These are phyloP conservation scores for Trapa incisa DNA, from an alignment of 345 rosid genomes.

Conservation along the genomic window DNA sequence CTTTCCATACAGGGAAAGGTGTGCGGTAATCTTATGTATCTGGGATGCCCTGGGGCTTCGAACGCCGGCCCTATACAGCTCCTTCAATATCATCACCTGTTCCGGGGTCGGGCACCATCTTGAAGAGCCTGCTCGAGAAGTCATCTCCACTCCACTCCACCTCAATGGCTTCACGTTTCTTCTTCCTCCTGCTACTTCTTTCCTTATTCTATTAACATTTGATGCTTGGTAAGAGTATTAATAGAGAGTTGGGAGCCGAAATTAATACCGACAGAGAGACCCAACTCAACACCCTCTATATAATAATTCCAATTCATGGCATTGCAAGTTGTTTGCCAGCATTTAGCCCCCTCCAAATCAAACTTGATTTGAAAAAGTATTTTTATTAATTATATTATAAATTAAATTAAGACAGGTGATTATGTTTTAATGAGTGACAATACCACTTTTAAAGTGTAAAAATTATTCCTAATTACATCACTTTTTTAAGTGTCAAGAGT, in stretches of 20 bases:
- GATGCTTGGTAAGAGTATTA: not conserved
- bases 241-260: not conserved
- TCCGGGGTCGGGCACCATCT: slow-evolving; percentile 99
- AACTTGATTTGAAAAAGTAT: too few relatives aligned
- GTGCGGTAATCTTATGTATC: slow-evolving; percentile 76
- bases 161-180: not conserved
- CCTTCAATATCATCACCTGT: slow-evolving; percentile 82
- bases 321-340: not conserved
- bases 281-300: not conserved
- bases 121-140: slow-evolving; percentile 48
- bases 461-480: too few relatives aligned
- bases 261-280: not conserved
- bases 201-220: not conserved
- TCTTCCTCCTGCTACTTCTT: not conserved
- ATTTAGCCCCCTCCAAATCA: too few relatives aligned
- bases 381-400: too few relatives aligned
- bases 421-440: too few relatives aligned
- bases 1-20: slow-evolving; percentile 58
- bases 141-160: slow-evolving; percentile 17
- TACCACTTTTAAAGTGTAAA: too few relatives aligned
- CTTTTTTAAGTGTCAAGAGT: too few relatives aligned
- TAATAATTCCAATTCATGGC: slow-evolving; percentile 1
- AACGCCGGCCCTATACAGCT: slow-evolving; percentile 68
- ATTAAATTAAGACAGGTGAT: too few relatives aligned
- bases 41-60: slow-evolving; percentile 82